These are phyloP conservation scores for Westerdykella sp. DNA, from an alignment of 2,329 filamentous ascomycete species.

Conservation along the genomic window DNA sequence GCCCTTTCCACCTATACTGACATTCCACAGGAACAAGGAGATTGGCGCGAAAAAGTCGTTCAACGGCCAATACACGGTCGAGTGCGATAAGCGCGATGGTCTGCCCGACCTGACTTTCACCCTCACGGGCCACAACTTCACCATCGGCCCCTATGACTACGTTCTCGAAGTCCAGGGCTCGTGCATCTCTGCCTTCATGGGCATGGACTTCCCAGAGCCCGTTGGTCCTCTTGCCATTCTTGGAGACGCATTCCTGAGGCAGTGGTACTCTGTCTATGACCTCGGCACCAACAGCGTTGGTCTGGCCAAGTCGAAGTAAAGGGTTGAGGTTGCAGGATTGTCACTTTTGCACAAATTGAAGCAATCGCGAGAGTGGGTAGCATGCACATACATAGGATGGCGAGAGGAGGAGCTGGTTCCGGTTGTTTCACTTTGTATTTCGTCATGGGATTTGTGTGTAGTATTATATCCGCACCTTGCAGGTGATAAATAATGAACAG, in stretches of 20 bases:
- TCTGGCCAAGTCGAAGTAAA: slow-evolving; percentile 74
- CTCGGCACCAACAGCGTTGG: slow-evolving; percentile 83
- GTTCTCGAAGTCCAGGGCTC: slow-evolving; percentile 91
- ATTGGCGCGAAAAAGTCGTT: slow-evolving; percentile 97
- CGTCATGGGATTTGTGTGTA: too few species aligned
- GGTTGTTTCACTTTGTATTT: too few species aligned
- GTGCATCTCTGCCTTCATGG: slow-evolving; percentile 97
- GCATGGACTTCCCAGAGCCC: slow-evolving; percentile 78
- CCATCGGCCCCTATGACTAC: slow-evolving; percentile 83
- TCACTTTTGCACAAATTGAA: too few species aligned
- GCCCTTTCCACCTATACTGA: slow-evolving; percentile 9
- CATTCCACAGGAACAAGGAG: slow-evolving; percentile 64
- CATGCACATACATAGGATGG: background rate
- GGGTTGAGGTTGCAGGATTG: too few species aligned
- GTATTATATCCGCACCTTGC: too few species aligned
- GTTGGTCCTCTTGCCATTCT: slow-evolving; percentile 90
- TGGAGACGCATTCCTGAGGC: slow-evolving; percentile 75
- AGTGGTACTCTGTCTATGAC: slow-evolving; percentile 95
- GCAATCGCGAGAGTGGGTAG: too few species aligned
- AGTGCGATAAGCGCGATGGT: slow-evolving; percentile 74
- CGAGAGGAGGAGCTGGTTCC: too few species aligned
- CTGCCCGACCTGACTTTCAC: slow-evolving; percentile 91
- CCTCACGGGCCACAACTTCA: slow-evolving; percentile 87
- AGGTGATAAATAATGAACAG: too few species aligned
- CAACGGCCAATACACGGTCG: slow-evolving; percentile 93